Evolutionary conservation across 768 basidiomycete species (phyloP).

Genomic region (Mycena kentingensis): DNA sequence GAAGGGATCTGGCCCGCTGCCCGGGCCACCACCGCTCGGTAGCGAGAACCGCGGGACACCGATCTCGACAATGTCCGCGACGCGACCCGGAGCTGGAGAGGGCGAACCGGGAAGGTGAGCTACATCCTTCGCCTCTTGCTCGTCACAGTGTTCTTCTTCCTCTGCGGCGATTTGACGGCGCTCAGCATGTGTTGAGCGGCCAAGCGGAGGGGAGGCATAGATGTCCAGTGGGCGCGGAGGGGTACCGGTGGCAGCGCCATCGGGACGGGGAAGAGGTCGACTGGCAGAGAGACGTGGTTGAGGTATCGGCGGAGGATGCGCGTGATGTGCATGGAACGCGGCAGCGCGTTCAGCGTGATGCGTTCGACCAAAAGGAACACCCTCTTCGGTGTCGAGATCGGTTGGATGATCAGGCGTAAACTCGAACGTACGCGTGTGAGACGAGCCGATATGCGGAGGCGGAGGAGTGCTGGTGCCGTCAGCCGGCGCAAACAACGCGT

Average conservation of each 20-base stretch:
- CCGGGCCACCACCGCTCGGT: constrained; percentile 12
- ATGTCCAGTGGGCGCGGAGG: constrained; percentile 12
- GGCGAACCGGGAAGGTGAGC: constrained; percentile 52
- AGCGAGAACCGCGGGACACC: constrained; percentile 24
- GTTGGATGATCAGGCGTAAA: constrained; percentile 42
- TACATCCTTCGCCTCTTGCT: constrained; percentile 35
- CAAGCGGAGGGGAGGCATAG: constrained; percentile 32
- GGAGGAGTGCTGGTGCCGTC: constrained; percentile 46
- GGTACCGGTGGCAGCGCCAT: constrained; percentile 27
- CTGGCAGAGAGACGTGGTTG: constrained; percentile 30
- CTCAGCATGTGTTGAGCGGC: constrained; percentile 42
- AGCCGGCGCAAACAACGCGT: constrained; percentile 59
- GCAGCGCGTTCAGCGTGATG: constrained; percentile 61
- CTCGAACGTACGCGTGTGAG: constrained; percentile 15
- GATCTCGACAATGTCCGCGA: constrained; percentile 15
- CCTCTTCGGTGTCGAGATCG: constrained; percentile 64
- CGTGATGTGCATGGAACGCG: constrained; percentile 42
- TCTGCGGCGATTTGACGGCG: constrained; percentile 30
- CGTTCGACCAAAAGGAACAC: constrained; percentile 62
- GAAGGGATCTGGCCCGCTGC: constrained; percentile 22
- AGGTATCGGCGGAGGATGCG: constrained; percentile 34
- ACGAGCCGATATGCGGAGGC: constrained; percentile 24
- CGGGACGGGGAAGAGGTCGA: constrained; percentile 16
- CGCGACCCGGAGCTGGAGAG: constrained; percentile 40
- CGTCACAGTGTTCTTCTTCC: constrained; percentile 31